Evolutionary conservation across 2,329 filamentous ascomycete species (phyloP).

Genomic region (Didymella pomorum): DNA sequence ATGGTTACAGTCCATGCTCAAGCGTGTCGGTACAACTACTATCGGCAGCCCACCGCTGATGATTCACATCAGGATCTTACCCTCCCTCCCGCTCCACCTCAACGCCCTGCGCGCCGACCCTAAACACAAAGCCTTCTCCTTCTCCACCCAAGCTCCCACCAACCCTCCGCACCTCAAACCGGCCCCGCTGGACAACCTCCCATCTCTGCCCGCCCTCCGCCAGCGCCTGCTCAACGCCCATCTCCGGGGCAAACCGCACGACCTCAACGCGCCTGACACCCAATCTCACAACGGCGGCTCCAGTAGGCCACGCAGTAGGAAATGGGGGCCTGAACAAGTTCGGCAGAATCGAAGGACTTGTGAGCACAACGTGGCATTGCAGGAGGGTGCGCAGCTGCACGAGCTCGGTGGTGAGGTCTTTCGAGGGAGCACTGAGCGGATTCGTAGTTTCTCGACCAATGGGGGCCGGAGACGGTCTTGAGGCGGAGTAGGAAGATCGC

Average conservation of each 20-base stretch:
- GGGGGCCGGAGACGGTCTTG: neutral
- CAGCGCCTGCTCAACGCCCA: conserved; percentile 51
- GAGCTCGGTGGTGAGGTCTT: conserved; percentile 25
- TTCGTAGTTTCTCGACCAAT: conserved; percentile 4
- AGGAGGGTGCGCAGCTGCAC: conserved; percentile 19
- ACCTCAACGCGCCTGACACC: conserved; percentile 46
- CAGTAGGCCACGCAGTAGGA: conserved; percentile 43
- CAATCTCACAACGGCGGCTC: conserved; percentile 42
- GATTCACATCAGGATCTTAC: neutral
- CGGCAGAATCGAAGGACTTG: conserved; percentile 24
- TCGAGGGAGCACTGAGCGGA: conserved; percentile 26
- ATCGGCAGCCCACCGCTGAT: neutral
- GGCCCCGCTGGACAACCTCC: conserved; percentile 47
- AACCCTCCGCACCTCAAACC: conserved; percentile 48
- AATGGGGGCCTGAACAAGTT: conserved; percentile 25
- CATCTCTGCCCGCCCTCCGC: conserved; percentile 46
- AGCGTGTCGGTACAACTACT: neutral
- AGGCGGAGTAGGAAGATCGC: conserved; percentile 1
- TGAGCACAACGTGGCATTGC: conserved; percentile 25
- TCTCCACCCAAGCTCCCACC: conserved; percentile 13
- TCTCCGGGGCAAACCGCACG: conserved; percentile 47
- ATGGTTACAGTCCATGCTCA: neutral
- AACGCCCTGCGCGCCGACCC: conserved; percentile 28
- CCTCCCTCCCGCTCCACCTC: conserved; percentile 8
- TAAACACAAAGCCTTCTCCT: conserved; percentile 41